Evolutionary conservation across 495 filamentous ascomycete species (phyloP), one percentile per base, ranked within the genome.

Genomic region (Penicillium canescens): DNA sequence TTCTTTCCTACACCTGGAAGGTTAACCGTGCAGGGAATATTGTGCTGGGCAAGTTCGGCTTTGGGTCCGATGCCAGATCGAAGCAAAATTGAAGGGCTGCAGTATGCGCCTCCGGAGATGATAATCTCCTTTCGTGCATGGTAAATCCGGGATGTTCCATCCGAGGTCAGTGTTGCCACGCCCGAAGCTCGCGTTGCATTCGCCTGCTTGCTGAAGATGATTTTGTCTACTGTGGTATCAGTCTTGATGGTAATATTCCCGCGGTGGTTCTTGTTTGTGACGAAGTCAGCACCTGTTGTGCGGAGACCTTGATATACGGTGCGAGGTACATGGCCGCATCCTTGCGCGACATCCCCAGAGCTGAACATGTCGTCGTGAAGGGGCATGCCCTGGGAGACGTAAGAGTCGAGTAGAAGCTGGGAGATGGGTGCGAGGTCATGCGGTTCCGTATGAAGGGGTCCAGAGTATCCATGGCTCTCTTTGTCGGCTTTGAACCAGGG

Each of bases 1-100:
- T 81, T 81, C 46, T 73, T 73, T 4, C 82, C 82, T 2, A 85
- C 82, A 10, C 79, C 82, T 8, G 80, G 81, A 1, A 78, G 58
- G 21, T 82, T 66, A 2, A 75, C 61, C 16, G 72, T 55, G 23
- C 77, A 70, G n/a, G 70, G 58, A 39, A 86, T 83, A 9, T 63
- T 63, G 49, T 76, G 69, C 38, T 75, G 69, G 2, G 63, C 50
- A 11, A 84, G 67, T 42, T 83, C 79, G 0, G 71, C 68, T 7
- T 67, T 70, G 0, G 78, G 72, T 0, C 83, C 82, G 44, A 86
- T 77, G 8, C 81, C 82, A 14, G 72, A 79, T 3, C 80, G 77
- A 52, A 82, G 78, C 9, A 86, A 67, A 13, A 85, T 74, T 37
- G 82, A 74, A 16, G 82, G 82, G 18, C 77, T 75, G 70, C 81